These are phyloP conservation scores for Pichia sp. DNA, from an alignment of 1,139 yeast species.

Conservation along the genomic window DNA sequence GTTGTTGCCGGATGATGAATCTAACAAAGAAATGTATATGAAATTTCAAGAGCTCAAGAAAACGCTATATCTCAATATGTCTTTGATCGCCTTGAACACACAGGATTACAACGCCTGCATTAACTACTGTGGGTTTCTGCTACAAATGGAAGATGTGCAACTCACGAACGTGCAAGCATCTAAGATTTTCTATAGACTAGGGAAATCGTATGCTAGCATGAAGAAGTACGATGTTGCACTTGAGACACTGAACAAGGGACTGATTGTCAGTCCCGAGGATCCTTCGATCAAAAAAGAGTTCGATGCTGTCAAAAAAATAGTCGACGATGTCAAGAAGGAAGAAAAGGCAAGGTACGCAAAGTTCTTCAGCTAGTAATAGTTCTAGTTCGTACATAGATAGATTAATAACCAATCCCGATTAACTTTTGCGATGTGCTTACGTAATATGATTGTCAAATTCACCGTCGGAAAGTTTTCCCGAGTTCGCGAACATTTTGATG, in stretches of 20 bases:
- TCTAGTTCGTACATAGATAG: not conserved
- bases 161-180: conserved; percentile 45
- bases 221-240: conserved; percentile 50
- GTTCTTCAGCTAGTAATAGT: conserved; percentile 18
- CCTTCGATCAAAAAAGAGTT: conserved; percentile 44
- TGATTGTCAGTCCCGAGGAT: conserved; percentile 46
- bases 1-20: conserved; percentile 64
- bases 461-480: too few relatives aligned
- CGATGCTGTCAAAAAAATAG: conserved; percentile 36
- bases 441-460: not conserved
- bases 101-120: conserved; percentile 43
- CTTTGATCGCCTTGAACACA: conserved; percentile 49
- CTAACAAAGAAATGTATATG: conserved; percentile 49
- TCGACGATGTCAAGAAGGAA: conserved; percentile 42
- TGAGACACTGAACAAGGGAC: conserved; percentile 43
- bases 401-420: not conserved
- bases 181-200: conserved; percentile 58
- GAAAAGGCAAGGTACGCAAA: conserved; percentile 28
- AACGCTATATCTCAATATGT: conserved; percentile 57
- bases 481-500: too few relatives aligned
- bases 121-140: conserved; percentile 49
- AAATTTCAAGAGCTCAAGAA: conserved; percentile 55
- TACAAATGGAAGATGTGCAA: conserved; percentile 42
- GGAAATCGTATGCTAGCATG: conserved; percentile 42
- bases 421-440: not conserved